A percentile compares a stretch with the other conserved stretches of the same genome.
phyloP scores from a whole-genome alignment of 768 basidiomycete species.

The Naganishia onofrii region DNA sequence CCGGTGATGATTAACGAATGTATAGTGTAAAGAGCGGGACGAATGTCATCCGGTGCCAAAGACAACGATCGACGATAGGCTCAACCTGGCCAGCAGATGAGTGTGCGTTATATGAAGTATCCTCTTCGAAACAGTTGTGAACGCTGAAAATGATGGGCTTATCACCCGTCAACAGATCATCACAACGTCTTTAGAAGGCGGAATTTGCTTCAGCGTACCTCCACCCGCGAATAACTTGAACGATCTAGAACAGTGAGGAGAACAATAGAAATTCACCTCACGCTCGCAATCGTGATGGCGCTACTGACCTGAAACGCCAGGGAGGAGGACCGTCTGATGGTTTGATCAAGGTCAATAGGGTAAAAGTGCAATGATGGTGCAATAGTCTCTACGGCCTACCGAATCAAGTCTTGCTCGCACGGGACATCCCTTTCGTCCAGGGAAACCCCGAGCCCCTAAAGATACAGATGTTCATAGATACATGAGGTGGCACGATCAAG shows the following conservation, averaged over 20 bases:
- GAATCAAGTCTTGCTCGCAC: not conserved
- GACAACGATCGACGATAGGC: not conserved
- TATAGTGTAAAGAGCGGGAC: not conserved
- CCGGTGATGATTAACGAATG: not conserved
- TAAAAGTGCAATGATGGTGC: too few relatives aligned
- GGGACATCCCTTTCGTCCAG: not conserved
- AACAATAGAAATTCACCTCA: too few relatives aligned
- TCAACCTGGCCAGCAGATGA: not conserved
- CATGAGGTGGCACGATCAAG: not conserved
- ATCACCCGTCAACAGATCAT: not conserved
- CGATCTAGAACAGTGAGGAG: too few relatives aligned
- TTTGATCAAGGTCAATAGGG: too few relatives aligned
- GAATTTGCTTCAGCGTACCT: not conserved
- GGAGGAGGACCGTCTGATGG: too few relatives aligned
- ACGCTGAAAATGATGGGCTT: too few relatives aligned
- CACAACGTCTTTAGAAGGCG: not conserved
- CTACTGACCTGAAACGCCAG: too few relatives aligned
- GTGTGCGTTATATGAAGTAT: not conserved
- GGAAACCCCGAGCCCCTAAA: not conserved
- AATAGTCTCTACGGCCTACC: not conserved
- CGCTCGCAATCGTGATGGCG: too few relatives aligned
- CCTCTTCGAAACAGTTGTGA: not conserved
- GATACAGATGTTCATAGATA: conserved; percentile 1
- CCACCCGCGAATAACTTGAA: not conserved
- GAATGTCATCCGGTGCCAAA: not conserved